Base-by-base conservation (phyloP, 2,329 filamentous ascomycete genomes). In the Diaporthe citriasiana region DNA sequence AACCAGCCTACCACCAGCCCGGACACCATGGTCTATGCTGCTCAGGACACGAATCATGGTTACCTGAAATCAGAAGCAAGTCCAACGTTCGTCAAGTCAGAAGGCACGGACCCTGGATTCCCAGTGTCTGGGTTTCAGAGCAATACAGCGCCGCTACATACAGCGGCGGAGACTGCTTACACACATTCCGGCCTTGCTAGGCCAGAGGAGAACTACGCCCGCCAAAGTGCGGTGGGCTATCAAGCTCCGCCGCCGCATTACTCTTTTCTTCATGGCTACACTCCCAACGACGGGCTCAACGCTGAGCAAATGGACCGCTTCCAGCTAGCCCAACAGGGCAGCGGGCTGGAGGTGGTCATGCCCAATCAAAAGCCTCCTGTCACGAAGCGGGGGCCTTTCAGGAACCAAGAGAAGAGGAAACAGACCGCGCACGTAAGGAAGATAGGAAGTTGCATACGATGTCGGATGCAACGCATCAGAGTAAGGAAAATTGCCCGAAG, bases 401-500 rank as follows among this genome's bases (percentile, higher is more conserved):
- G 85, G 74, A 87, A 89, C 69, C 82, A 84, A n/a, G 82, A 81
- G 13, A 83, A 87, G 40, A 85, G 89, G 33, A 84, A 89, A 75
- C 83, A 87, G 76, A 91, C 89, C 0, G 90, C 90, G 0, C 83
- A 87, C 72, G 91, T 89, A 2, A 85, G 90, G 74, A 88, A 87
- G 71, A 87, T 89, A 25, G 89, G 89, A 12, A 90, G 88, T 27
- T 92, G 90, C 77, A 87, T 91, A 73, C 84, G 89, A 57, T 92
- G 90, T 76, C 85, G 88, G 66, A 90, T 91, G 88, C 90, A 91
- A 76, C 85, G 89, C 56, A 91, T 91, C 77, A 86, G 90, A 65
- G 89, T 91, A 80, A 85, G 88, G 73, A 42, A 30, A 30, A 38
- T 27, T 40, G 6, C 27, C 35, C 13, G n/a, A 33, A 27, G 5